phyloP scores from a whole-genome alignment of 768 basidiomycete genomes.

The Neoboletus subvelutipes region DNA sequence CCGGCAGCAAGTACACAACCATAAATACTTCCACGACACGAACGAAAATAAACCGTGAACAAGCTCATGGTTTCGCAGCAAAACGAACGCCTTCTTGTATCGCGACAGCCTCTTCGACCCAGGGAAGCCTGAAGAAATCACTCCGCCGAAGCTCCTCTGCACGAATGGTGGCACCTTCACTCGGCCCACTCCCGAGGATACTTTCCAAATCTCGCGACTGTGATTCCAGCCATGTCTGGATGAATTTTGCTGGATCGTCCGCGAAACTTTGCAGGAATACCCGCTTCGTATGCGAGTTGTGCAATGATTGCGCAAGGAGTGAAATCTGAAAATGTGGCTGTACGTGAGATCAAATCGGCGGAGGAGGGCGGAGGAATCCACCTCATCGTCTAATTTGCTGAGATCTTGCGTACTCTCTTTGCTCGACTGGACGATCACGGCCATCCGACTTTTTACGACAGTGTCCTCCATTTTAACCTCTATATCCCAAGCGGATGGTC shows the following conservation, averaged over 20 bases:
- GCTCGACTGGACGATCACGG: slow-evolving; percentile 63
- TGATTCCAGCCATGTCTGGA: slow-evolving; percentile 88
- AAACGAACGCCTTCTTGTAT: slow-evolving; percentile 80
- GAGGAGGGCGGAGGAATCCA: slow-evolving; percentile 27
- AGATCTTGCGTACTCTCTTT: slow-evolving; percentile 71
- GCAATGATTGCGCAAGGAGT: slow-evolving; percentile 78
- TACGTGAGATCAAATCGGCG: slow-evolving; percentile 19
- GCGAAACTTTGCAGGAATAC: slow-evolving; percentile 86
- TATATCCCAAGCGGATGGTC: slow-evolving; percentile 79
- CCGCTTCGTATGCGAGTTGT: slow-evolving; percentile 83
- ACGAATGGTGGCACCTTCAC: slow-evolving; percentile 74
- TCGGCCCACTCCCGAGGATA: slow-evolving; percentile 83
- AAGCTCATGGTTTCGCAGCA: slow-evolving; percentile 45
- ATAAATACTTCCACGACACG: slow-evolving; percentile 1
- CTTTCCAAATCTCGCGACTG: slow-evolving; percentile 91
- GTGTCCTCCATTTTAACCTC: slow-evolving; percentile 88
- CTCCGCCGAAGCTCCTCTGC: slow-evolving; percentile 86
- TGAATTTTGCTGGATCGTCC: slow-evolving; percentile 73
- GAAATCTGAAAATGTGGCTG: slow-evolving; percentile 56
- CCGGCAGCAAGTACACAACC: neutral
- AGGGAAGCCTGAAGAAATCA: slow-evolving; percentile 89
- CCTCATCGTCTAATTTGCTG: slow-evolving; percentile 84
- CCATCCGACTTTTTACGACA: slow-evolving; percentile 69
- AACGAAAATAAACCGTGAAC: neutral
- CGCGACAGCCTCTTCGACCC: slow-evolving; percentile 88